Evolutionary conservation across 2,329 filamentous ascomycete genomes (phyloP).

Genomic region (Hypocreales sp.): DNA sequence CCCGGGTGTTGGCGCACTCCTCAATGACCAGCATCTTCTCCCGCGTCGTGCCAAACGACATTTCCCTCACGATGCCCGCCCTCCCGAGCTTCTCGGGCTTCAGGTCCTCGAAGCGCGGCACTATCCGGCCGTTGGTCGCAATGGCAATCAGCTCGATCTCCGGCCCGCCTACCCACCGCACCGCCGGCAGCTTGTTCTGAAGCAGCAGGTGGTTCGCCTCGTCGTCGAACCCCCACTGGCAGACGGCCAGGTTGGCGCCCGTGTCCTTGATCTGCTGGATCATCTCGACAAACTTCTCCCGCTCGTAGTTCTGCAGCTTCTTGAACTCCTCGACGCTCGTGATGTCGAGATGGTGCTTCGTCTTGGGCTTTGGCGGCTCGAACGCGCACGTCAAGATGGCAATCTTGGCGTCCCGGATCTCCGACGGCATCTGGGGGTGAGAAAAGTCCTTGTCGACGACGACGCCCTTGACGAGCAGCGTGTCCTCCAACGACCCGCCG

Average conservation of each 20-base stretch:
- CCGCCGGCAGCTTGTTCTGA: conserved; percentile 89
- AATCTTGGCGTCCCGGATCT: conserved; percentile 90
- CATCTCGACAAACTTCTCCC: conserved; percentile 95
- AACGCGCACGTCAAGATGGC: conserved; percentile 97
- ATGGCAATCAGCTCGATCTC: conserved; percentile 98
- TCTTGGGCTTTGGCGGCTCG: conserved; percentile 98
- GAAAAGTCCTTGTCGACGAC: conserved; percentile 99
- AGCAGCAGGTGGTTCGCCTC: conserved; percentile 95
- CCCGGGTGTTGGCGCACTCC: conserved; percentile 94
- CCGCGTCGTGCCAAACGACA: conserved; percentile 91
- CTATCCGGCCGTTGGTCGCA: conserved; percentile 93
- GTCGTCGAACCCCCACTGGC: conserved; percentile 99
- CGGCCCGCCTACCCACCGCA: conserved; percentile 93
- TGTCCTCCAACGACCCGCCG: conserved; percentile 83
- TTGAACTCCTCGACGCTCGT: conserved; percentile 96
- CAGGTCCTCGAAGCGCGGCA: conserved; percentile 91
- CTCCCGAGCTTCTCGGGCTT: conserved; percentile 79
- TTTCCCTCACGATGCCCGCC: conserved; percentile 81
- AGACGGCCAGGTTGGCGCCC: conserved; percentile 93
- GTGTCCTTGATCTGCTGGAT: conserved; percentile 96
- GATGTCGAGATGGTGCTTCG: conserved; percentile 98
- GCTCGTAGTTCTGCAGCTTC: conserved; percentile 90
- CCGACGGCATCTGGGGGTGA: conserved; percentile 95
- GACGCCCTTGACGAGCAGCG: conserved; percentile 88
- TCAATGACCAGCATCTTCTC: conserved; percentile 99